These are phyloP conservation scores for Rubia peregrina DNA, from an alignment of 305 asterid genomes.

Conservation along the genomic window DNA sequence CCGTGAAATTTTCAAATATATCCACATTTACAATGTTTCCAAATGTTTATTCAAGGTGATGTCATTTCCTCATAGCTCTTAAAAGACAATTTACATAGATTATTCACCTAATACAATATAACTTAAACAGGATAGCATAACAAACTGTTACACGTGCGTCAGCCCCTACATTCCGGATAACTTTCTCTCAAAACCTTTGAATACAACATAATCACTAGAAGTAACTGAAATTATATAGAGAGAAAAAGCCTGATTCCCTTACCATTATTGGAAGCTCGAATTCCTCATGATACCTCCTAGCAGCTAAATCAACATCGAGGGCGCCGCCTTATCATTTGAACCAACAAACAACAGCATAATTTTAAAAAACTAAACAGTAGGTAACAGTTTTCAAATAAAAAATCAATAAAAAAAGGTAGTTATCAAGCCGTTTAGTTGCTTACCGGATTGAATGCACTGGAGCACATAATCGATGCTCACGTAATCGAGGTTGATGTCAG, in stretches of 20 bases:
- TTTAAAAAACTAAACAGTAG: too few species aligned
- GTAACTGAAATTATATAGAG: background rate
- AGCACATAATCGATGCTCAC: conserved; percentile 76
- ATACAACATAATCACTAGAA: background rate
- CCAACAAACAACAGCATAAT: background rate
- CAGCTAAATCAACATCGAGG: conserved; percentile 66
- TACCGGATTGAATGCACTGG: conserved; percentile 70
- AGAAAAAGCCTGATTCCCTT: conserved; percentile 17
- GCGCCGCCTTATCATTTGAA: conserved; percentile 47
- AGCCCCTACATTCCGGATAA: background rate
- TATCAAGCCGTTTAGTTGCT: background rate
- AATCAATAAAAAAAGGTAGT: background rate
- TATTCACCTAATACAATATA: background rate
- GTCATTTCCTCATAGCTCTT: background rate
- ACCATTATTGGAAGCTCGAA: conserved; percentile 62
- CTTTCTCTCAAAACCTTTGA: background rate
- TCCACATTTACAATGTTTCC: background rate
- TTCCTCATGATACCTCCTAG: conserved; percentile 48
- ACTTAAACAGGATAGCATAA: background rate
- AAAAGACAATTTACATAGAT: background rate
- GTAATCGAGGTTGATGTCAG: conserved; percentile 56
- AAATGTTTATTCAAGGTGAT: background rate
- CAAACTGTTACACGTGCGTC: background rate
- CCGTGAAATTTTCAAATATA: background rate
- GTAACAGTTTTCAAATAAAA: background rate